A percentile compares a stretch with the other conserved stretches of the same genome.
Evolutionary conservation across 306 rosid genomes (phyloP).

Genomic region (Quillaja saponaria): DNA sequence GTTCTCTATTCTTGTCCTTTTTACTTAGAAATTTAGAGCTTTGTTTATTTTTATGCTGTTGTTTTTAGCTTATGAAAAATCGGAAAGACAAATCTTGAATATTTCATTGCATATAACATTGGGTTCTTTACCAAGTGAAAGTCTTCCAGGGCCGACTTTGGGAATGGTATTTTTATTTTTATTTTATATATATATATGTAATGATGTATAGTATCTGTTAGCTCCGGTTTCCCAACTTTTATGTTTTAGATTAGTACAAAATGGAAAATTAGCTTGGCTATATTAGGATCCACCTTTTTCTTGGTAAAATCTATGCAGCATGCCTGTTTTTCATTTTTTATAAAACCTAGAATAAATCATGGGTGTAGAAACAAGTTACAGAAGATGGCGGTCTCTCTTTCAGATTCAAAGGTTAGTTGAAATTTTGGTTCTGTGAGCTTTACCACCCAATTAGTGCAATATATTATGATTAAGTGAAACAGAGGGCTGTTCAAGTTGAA

Average conservation of each 20-base stretch:
- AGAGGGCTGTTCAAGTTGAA: background rate
- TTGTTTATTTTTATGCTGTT: background rate
- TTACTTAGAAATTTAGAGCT: background rate
- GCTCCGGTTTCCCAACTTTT: background rate
- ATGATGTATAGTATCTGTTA: too few relatives aligned
- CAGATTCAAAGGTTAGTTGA: background rate
- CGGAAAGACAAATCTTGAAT: background rate
- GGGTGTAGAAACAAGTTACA: slow-evolving; percentile 3
- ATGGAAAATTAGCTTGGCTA: slow-evolving; percentile 1
- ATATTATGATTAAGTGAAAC: too few relatives aligned
- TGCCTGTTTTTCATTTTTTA: too few relatives aligned
- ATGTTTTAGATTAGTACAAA: slow-evolving; percentile 5
- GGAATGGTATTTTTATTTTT: too few relatives aligned
- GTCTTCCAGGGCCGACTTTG: background rate
- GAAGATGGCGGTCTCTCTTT: background rate
- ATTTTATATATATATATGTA: too few relatives aligned
- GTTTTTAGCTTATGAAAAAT: background rate
- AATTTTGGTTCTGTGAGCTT: too few relatives aligned
- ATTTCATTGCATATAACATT: background rate
- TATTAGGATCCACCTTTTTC: background rate
- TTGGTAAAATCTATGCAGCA: background rate
- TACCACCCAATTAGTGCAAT: too few relatives aligned
- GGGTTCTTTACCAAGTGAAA: background rate
- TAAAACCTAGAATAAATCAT: background rate
- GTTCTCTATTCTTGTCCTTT: background rate